Evolutionary conservation across 202 grass and related monocot genomes (phyloP), one percentile per base, ranked within the genome.

Genomic region (Alloteropsis angusta): DNA sequence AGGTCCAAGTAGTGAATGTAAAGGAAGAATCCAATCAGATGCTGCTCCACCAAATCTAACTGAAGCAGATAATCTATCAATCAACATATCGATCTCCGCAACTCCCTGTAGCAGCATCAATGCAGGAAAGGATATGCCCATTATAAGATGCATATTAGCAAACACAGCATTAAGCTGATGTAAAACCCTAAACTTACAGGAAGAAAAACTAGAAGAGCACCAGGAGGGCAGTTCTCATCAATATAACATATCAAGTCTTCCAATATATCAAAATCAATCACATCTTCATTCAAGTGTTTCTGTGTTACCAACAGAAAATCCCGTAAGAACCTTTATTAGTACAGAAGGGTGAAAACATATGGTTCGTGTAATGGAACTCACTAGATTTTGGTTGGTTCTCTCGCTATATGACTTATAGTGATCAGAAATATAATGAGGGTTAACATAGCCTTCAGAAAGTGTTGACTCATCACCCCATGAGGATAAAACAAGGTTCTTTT

Each of bases 161-260:
- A 60, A 72, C 25, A 68, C 83, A 69, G 23, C 15, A 83, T 68
- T 58, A 56, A 82, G 44, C 43, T 83, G 35, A 84, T 18, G 41
- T 43, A 69, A 45, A 26, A 26, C 56, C 55, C 32, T 69, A 64
- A 66, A 83, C 87, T 86, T 92, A 97, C 94, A 88, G 94, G 94
- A 83, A 97, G 87, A 81, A 97, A 97, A 68, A 97, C 85, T 56
- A 97, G 89, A 88, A 97, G 79, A 61, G 91, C 91, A n/a, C 91
- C 95, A 80, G 61, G 32, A 26, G 87, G 91, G 61, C 64, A 94
- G 43, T 89, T 85, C 75, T 90, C 91, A 75, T 97, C 95, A 66
- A 94, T 97, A 83, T 92, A 90, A 87, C 83, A 88, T 89, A 97
- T 89, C 83, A 97, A 92, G 78, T 97, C 94, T 92, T 97, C 94